A percentile compares a stretch with the other conserved stretches of the same genome.
Conservation (phyloP, 2,329 filamentous ascomycete genomes). For the Xylariaceae sp. region DNA sequence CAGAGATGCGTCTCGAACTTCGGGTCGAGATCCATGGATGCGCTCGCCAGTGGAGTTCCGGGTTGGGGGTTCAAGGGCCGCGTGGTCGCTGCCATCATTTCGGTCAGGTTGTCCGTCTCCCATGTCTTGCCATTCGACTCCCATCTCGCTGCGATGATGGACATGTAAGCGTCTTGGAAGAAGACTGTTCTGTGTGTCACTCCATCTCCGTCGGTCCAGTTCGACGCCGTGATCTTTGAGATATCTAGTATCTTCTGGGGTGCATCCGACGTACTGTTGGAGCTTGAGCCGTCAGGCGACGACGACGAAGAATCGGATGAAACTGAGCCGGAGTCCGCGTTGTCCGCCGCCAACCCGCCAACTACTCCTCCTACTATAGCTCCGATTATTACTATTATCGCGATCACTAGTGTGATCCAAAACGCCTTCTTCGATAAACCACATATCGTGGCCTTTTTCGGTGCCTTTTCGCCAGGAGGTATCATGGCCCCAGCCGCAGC, state of each 20-base stretch:
- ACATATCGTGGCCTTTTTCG: constrained; percentile 13
- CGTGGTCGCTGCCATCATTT: constrained; percentile 14
- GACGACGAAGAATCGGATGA: not conserved
- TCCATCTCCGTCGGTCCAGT: constrained; percentile 21
- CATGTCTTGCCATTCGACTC: constrained; percentile 22
- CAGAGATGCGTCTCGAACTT: constrained; percentile 16
- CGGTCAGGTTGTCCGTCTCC: constrained; percentile 22
- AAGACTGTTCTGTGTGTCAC: constrained; percentile 17
- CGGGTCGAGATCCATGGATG: constrained; percentile 12
- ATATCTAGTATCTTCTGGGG: constrained; percentile 3
- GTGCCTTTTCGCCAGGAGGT: constrained; percentile 7
- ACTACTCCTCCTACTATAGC: constrained; percentile 3
- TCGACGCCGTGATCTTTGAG: constrained; percentile 20
- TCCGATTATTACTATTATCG: not conserved
- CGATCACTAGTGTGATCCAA: constrained; percentile 14
- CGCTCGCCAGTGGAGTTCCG: constrained; percentile 21
- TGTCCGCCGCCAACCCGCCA: not conserved
- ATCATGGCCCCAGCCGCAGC: constrained; percentile 2
- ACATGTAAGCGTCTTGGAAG: constrained; percentile 20
- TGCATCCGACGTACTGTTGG: not conserved
- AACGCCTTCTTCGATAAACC: constrained; percentile 13
- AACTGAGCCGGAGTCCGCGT: not conserved
- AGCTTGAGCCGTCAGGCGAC: not conserved
- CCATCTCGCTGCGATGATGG: constrained; percentile 22
- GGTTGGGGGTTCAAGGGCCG: constrained; percentile 13